Evolutionary conservation across 176 grass and related monocot species (phyloP).

Genomic region (Carex kokanica): DNA sequence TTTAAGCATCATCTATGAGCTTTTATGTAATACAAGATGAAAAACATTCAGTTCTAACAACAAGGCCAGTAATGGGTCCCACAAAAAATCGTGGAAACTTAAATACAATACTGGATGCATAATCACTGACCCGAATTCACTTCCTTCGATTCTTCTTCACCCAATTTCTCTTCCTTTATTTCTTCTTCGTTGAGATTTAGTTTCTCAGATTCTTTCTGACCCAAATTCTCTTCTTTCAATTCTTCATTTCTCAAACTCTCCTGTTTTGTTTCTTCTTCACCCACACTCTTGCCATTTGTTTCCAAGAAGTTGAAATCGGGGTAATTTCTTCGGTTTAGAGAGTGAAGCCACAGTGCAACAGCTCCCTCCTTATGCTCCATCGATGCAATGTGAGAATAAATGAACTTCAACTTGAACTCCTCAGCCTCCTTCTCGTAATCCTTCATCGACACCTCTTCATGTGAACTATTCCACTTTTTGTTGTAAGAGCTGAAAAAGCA

Average conservation of each 20-base stretch:
- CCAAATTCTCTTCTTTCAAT: slow-evolving; percentile 25
- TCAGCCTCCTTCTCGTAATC: slow-evolving; percentile 64
- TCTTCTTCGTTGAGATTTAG: background rate
- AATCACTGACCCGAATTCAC: background rate
- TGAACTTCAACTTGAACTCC: slow-evolving; percentile 85
- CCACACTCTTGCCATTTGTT: slow-evolving; percentile 16
- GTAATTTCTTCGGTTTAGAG: slow-evolving; percentile 80
- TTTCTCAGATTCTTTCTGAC: slow-evolving; percentile 7
- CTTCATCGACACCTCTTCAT: slow-evolving; percentile 86
- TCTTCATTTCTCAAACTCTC: slow-evolving; percentile 18
- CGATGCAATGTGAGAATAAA: slow-evolving; percentile 80
- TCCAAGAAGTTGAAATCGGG: slow-evolving; percentile 72
- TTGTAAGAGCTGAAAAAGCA: slow-evolving; percentile 92
- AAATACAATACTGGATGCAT: background rate
- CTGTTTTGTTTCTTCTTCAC: slow-evolving; percentile 17
- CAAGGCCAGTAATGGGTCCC: background rate
- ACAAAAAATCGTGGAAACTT: background rate
- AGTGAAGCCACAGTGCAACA: slow-evolving; percentile 88
- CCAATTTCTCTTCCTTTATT: background rate
- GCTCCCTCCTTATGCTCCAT: slow-evolving; percentile 96
- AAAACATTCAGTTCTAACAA: background rate
- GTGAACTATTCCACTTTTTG: slow-evolving; percentile 79
- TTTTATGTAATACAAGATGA: slow-evolving; percentile 4
- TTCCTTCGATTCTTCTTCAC: slow-evolving; percentile 20
- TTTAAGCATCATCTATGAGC: background rate